Evolutionary conservation across 371 early-diverging fungal species (phyloP).

Genomic region (Batkoa obscura): DNA sequence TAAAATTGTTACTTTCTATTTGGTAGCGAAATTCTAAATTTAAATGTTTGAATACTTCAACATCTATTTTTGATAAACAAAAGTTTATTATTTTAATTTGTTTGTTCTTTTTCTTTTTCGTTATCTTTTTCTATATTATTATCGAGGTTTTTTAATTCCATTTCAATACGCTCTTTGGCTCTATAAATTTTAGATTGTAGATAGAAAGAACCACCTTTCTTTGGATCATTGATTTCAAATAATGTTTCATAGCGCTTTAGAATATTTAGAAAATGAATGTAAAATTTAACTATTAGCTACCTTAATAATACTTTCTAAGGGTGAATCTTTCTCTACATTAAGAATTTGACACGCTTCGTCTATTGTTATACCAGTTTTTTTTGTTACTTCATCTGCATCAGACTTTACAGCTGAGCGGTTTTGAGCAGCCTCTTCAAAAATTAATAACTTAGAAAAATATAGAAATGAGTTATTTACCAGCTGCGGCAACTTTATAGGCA

Average conservation of each 20-base stretch:
- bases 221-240: slow-evolving; percentile 70
- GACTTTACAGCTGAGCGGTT: slow-evolving; percentile 21
- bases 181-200: slow-evolving; percentile 83
- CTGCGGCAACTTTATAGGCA: slow-evolving; percentile 81
- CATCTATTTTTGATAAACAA: no score
- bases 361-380: slow-evolving; percentile 66
- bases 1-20: no score
- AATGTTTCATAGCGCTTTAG: slow-evolving; percentile 71
- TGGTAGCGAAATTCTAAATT: no score
- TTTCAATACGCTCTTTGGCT: slow-evolving; percentile 26
- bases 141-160: background rate
- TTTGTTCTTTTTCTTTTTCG: background rate
- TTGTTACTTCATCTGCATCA: slow-evolving; percentile 51
- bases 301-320: slow-evolving; percentile 49
- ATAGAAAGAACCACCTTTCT: slow-evolving; percentile 79
- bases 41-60: no score
- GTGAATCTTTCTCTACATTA: slow-evolving; percentile 56
- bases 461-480: slow-evolving; percentile 37
- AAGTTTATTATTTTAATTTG: background rate
- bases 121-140: background rate
- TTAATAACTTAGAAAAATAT: background rate
- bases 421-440: slow-evolving; percentile 26
- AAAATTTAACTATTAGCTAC: slow-evolving; percentile 14
- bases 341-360: slow-evolving; percentile 88
- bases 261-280: background rate